Percentiles rank a stretch among this genome's conserved stretches.
These are phyloP conservation scores for Monosporascus sp. DNA, from an alignment of 2,329 filamentous ascomycete species.

Conservation along the genomic window DNA sequence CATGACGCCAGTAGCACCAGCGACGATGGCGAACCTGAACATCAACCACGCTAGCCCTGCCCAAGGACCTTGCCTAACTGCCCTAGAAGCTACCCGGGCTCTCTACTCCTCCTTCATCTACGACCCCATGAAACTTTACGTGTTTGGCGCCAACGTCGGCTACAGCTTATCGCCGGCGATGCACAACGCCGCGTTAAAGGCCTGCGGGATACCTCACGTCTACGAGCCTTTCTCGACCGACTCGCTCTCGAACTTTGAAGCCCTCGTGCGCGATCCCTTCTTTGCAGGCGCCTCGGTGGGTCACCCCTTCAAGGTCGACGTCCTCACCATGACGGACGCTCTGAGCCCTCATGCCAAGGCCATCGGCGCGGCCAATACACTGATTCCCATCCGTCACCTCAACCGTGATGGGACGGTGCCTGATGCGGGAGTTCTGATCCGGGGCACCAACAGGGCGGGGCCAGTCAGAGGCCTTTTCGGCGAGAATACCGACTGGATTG, in stretches of 20 bases:
- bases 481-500: conserved; percentile 79
- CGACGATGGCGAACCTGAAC: conserved; percentile 22
- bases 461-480: conserved; percentile 66
- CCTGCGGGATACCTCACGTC: conserved; percentile 62
- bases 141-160: conserved; percentile 66
- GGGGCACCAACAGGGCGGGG: conserved; percentile 57
- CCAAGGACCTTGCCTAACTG: conserved; percentile 44
- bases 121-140: conserved; percentile 66
- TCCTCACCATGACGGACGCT: conserved; percentile 62
- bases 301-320: conserved; percentile 69
- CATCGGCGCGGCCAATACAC: conserved; percentile 71
- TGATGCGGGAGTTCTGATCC: conserved; percentile 45
- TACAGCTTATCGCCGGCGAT: conserved; percentile 73
- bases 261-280: conserved; percentile 56
- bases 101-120: conserved; percentile 62
- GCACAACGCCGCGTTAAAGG: conserved; percentile 65
- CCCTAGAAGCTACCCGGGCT: conserved; percentile 57
- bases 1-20: conserved; percentile 54
- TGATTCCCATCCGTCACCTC: conserved; percentile 63
- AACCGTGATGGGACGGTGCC: conserved; percentile 53
- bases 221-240: conserved; percentile 61
- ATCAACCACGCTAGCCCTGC: conserved; percentile 13
- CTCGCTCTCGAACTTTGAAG: conserved; percentile 56
- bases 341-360: conserved; percentile 67
- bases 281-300: conserved; percentile 70